Evolutionary conservation across 106 monocot genomes (phyloP), one percentile per base, ranked within the genome.

Genomic region (Dioscorea zingiberensis): DNA sequence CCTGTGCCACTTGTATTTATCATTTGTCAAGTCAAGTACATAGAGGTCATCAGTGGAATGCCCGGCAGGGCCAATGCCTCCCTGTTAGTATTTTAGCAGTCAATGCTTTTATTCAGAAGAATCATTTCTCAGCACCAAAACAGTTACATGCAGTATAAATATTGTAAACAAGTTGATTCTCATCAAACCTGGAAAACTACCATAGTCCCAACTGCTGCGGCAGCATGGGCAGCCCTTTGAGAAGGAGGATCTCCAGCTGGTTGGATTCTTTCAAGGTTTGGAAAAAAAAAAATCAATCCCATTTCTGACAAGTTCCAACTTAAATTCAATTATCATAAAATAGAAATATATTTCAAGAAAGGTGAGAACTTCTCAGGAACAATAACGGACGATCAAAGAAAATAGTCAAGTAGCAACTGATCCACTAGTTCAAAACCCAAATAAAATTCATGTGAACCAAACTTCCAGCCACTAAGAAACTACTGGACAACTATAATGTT

Each of bases 1-100:
- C 98, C 98, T 85, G 64, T 98, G 98, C 98, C 98, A 98, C 74
- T 98, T 98, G 55, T 72, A 87, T 64, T 82, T 93, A 44, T 98
- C 89, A 53, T 93, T 93, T 46, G 89, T 98, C 47, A 98, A 28
- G 69, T 98, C 98, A 68, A 98, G 86, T 48, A 98, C 98, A 49
- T 93, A 93, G 12, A 98, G 84, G 60, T 98, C 98, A 68, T 98
- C 98, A 8, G 98, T 98, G 12, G 98, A 98, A 70, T 98, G 98
- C 62, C 98, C 98, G 21, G 93, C 84, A 60, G 98, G 98, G 8
- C 98, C 98, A 73, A 98, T 98, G 62, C 98, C 98, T 67, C 98
- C 98, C 98, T 98, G 60, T n/a, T 19, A 51, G 19, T 38, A 38
- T 38, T 38, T 38, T 6, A 38, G 38, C 38, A 38, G 4, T 10